Evolutionary conservation across 768 basidiomycete genomes (phyloP), one percentile per base, ranked within the genome.

Genomic region (Krasilnikovozyma curviuscula): DNA sequence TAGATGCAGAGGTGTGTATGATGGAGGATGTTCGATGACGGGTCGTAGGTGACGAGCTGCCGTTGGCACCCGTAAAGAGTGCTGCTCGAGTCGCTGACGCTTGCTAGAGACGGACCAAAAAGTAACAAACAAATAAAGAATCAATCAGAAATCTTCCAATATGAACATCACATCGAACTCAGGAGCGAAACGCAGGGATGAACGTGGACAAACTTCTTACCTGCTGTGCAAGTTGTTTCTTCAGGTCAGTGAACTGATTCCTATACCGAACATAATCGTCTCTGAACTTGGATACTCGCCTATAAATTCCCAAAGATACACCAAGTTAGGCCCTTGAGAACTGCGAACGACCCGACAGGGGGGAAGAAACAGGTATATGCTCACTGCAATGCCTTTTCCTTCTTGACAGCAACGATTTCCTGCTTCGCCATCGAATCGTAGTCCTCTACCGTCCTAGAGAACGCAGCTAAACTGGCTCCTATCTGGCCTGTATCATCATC

Each of bases 401-500:
- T 79, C 67, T 93, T 97, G 38, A 83, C 78, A 57, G 83, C 85
- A 44, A 97, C 88, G 60, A 93, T 85, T 65, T 98, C 93, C 53
- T 89, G 73, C 68, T 80, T 83, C 0, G 83, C 85, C 83, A 97
- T 88, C 8, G 82, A 80, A 58, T 95, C 89, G 60, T 91, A 97
- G 61, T 98, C 93, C 52, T 95, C 89, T 54, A 97, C 79, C 46
- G 93, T 88, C 49, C 93, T 69, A 42, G 83, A 79, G 73, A 97
- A 79, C 2, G 86, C 88, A 24, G 85, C 76, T n/a, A 98, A 70
- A 8, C 85, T 88, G n/a, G 89, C 88, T 28, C 84, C 83, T 66
- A 98, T 86, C 73, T 97, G 91, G 65, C 89, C 89, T 89, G 70
- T 64, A n/a, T n/a, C n/a, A n/a, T n/a, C n/a, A n/a, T n/a, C n/a